Base-by-base conservation (phyloP, 805 yeast genomes). In the Saccharomycopsis babjevae region DNA sequence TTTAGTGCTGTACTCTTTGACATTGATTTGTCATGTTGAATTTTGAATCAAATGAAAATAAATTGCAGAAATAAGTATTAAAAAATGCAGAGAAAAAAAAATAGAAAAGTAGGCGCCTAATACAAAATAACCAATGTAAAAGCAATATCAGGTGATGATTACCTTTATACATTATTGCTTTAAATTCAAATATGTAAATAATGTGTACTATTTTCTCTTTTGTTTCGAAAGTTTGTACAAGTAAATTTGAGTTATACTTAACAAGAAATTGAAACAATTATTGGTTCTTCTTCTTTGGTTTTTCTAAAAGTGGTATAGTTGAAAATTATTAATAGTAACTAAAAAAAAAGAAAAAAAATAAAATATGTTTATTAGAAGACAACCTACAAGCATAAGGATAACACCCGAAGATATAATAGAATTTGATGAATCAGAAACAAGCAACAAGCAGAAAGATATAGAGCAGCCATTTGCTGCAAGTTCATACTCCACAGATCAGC, bases 381-480 rank as follows among this genome's bases (percentile, higher is more conserved):
- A 83, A 18, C 87, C 92, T 5, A 86, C 93, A 0, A 77, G 83
- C 1, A 82, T 87, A 59, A 79, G 79, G 61, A 76, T 87, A 56
- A 80, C 85, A 0, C 87, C 88, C 0, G 90, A 86, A 64, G 94
- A 87, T 66, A 79, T 87, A 13, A 58, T 68, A 20, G 68, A 65
- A 38, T 71, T 71, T 57, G 73, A 71, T 50, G 72, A 70, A 25
- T 46, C 52, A 22, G 52, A 46, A 46, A 46, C n/a, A 46, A 20
- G 25, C 32, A 46, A 46, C 30, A 46, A 46, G 28, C 52, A 46
- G n/a, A 25, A 46, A 7, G 28, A 46, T 22, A 25, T 28, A 46
- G 32, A 42, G 10, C 22, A 42, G 11, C 15, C 15, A 25, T 46
- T 11, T 46, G 25, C 32, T 8, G 52, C 52, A 11, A 13, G 32